These are phyloP conservation scores for Trypethelium eluteriae DNA, from an alignment of 495 filamentous ascomycete genomes.

Conservation along the genomic window DNA sequence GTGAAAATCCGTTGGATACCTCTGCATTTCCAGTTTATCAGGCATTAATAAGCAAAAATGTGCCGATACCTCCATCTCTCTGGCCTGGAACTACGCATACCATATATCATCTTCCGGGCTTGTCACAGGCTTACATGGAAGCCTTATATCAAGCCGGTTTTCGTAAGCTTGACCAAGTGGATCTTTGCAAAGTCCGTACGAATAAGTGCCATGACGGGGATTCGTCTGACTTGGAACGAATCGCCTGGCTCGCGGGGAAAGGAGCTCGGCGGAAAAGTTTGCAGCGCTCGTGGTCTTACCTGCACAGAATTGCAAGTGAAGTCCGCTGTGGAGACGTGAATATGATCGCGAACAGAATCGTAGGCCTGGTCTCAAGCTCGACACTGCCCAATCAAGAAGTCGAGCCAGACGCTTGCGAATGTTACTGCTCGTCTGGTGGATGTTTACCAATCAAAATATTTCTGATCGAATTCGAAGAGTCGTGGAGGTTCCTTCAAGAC, in stretches of 20 bases:
- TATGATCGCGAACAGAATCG: too few relatives aligned
- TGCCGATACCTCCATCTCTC: conserved; percentile 6
- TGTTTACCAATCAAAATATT: conserved; percentile 10
- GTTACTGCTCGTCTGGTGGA: conserved; percentile 3
- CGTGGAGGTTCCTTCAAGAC: background rate
- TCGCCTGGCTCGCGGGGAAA: conserved; percentile 1
- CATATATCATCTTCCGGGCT: conserved; percentile 2
- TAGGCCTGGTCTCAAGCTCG: background rate
- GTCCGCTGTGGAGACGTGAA: background rate
- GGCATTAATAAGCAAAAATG: conserved; percentile 5
- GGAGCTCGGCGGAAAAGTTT: background rate
- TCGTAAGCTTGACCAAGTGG: background rate
- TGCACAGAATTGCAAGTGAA: conserved; percentile 7
- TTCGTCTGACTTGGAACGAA: conserved; percentile 1
- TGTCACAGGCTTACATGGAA: conserved; percentile 6
- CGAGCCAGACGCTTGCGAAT: conserved; percentile 4
- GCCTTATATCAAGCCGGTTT: conserved; percentile 5
- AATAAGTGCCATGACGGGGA: background rate
- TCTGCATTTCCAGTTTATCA: conserved; percentile 3
- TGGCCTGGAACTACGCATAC: background rate
- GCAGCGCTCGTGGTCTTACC: conserved; percentile 7
- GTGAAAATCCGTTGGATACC: conserved; percentile 6
- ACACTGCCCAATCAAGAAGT: background rate
- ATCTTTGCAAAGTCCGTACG: background rate
- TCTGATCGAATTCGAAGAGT: background rate